Base-by-base conservation (phyloP, 208 protist species). In the Acanthamoeba sp. region DNA sequence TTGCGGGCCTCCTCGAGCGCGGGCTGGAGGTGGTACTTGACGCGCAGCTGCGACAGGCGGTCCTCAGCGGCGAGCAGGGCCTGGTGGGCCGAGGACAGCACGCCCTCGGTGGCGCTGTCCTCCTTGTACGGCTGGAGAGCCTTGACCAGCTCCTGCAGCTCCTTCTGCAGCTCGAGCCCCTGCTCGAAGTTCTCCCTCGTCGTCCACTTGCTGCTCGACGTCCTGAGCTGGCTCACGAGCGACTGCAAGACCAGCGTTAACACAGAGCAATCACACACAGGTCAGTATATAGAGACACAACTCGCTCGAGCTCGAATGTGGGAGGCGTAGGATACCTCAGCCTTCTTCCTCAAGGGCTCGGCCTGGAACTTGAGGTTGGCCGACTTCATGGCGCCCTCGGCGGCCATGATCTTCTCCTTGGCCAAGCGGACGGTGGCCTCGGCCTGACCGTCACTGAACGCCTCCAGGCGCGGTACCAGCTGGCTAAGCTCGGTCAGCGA, bases 11-110 rank as follows among this genome's bases (percentile, higher is more conserved):
- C 48, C 3, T 92, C 87, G 42, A 92, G 24, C 18, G 87, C 32
- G 36, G 87, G 87, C 57, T 92, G 87, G 59, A 92, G 87, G 48
- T 76, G 36, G 59, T 45, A 92, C 64, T 92, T 92, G 87, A 92
- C 57, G 64, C 87, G 87, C 57, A 92, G 87, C 55, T 50, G 36
- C 27, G 59, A 24, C 36, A 92, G 57, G 87, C 87, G 87, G 10
- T 66, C 59, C 34, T 92, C 87, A n/a, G 87, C 87, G n/a, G 29
- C 87, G 38, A 32, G 24, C 48, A 92, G 87, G 27, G 87, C 87
- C 87, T 92, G 87, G 4, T 92, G 22, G 7, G 87, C 87, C 7
- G 24, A 50, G 22, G 50, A 42, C 18, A 92, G 42, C 18, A 73
- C 87, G 38, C 42, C 32, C 59, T 24, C 36, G 38, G 87, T 92